Evolutionary conservation across 352 stramenopile species (phyloP).

Genomic region (Phytophthora meadii): DNA sequence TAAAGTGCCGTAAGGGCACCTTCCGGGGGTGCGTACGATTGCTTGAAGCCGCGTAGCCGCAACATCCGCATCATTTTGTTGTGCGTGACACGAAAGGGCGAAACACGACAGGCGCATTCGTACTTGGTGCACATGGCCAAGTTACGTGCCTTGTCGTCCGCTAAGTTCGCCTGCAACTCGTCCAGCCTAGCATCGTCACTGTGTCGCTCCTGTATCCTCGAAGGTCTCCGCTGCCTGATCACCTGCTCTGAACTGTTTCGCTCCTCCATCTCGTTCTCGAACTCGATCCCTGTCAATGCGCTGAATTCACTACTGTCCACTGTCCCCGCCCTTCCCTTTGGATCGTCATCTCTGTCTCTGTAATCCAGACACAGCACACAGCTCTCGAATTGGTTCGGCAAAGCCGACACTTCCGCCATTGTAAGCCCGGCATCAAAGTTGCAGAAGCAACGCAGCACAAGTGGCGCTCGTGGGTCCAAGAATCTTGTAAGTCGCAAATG

Average conservation of each 20-base stretch:
- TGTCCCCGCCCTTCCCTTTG: conserved; percentile 11
- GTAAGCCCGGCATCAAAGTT: conserved; percentile 82
- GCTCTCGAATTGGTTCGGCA: conserved; percentile 49
- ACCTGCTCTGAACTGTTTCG: conserved; percentile 13
- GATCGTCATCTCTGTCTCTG: conserved; percentile 27
- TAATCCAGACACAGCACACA: conserved; percentile 69
- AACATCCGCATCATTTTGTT: conserved; percentile 75
- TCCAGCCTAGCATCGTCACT: conserved; percentile 43
- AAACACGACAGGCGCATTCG: conserved; percentile 78
- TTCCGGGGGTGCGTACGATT: conserved; percentile 51
- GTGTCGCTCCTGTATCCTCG: conserved; percentile 5
- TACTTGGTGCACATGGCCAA: conserved; percentile 73
- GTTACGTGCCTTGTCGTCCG: conserved; percentile 75
- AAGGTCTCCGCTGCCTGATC: conserved; percentile 23
- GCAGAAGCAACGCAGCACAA: conserved; percentile 81
- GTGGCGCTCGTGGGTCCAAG: conserved; percentile 69
- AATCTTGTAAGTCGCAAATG: conserved; percentile 76
- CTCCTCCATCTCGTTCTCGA: conserved; percentile 23
- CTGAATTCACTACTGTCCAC: conserved; percentile 36
- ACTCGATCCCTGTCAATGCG: conserved; percentile 19
- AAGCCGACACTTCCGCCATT: conserved; percentile 39
- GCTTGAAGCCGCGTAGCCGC: conserved; percentile 50
- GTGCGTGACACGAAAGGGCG: conserved; percentile 60
- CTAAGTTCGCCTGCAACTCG: conserved; percentile 69
- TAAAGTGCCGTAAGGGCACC: conserved; percentile 58